Evolutionary conservation across 2,329 filamentous ascomycete genomes (phyloP).

Genomic region (Dendryphion nanum): DNA sequence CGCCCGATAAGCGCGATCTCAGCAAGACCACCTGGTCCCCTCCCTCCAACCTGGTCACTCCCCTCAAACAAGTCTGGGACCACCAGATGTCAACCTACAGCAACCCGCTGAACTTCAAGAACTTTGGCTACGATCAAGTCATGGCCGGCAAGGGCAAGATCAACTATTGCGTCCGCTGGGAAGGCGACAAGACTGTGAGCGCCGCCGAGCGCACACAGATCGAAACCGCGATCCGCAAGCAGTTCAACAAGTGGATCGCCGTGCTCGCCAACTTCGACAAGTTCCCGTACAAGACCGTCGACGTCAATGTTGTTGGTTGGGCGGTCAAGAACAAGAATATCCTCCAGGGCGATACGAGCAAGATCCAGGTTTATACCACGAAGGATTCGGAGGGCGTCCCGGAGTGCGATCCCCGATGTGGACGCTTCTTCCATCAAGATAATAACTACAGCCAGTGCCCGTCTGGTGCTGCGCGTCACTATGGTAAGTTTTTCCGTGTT

Average conservation of each 20-base stretch:
- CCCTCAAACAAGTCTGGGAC: constrained; percentile 24
- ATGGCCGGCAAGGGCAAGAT: constrained; percentile 33
- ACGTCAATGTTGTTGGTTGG: constrained; percentile 46
- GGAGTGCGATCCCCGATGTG: constrained; percentile 44
- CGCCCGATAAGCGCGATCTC: constrained; percentile 15
- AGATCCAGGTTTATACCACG: constrained; percentile 45
- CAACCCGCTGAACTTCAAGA: constrained; percentile 25
- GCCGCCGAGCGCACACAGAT: constrained; percentile 41
- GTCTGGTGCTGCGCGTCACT: constrained; percentile 41
- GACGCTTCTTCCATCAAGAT: constrained; percentile 48
- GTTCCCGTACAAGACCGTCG: constrained; percentile 44
- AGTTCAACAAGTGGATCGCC: constrained; percentile 45
- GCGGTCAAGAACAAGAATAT: constrained; percentile 41
- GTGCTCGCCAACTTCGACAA: constrained; percentile 46
- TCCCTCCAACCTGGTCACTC: constrained; percentile 21
- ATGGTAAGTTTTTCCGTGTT: constrained; percentile 19
- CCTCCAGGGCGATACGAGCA: constrained; percentile 37
- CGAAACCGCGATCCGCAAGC: constrained; percentile 33
- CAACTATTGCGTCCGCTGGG: constrained; percentile 49
- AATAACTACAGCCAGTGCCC: constrained; percentile 43
- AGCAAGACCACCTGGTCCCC: constrained; percentile 21
- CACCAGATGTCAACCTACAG: constrained; percentile 21
- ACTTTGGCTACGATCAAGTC: constrained; percentile 32
- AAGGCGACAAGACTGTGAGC: constrained; percentile 38
- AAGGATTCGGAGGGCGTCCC: constrained; percentile 42